Conservation (phyloP, 2,329 filamentous ascomycete genomes). For the Botryotinia narcissicola region DNA sequence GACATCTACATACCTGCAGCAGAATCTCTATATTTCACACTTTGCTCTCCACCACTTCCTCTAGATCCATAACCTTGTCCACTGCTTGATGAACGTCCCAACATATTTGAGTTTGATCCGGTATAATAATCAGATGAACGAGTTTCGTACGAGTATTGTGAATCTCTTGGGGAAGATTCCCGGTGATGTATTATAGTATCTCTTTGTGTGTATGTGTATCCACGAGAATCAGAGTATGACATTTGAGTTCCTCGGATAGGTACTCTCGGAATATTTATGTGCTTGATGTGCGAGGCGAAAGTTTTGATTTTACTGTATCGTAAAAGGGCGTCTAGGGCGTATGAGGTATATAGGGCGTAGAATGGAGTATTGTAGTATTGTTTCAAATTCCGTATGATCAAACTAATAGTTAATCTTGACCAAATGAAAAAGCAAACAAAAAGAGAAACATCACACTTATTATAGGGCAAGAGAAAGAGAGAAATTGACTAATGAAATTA, state of each 20-base stretch:
- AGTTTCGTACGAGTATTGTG: not conserved
- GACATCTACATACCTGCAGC: not conserved
- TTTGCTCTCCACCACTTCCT: not conserved
- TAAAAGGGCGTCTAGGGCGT: not conserved
- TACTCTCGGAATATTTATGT: slow-evolving; percentile 9
- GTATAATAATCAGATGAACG: slow-evolving; percentile 9
- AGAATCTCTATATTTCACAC: slow-evolving; percentile 11
- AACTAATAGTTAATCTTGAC: slow-evolving; percentile 8
- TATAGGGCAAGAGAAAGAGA: not conserved
- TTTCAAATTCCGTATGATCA: not conserved
- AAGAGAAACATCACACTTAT: slow-evolving; percentile 10
- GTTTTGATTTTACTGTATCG: not conserved
- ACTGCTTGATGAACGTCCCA: not conserved
- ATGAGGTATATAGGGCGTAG: not conserved
- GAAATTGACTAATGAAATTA: slow-evolving; percentile 2
- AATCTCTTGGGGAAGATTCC: slow-evolving; percentile 2
- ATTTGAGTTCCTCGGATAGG: not conserved
- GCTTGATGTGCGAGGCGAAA: not conserved
- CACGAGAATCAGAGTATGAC: slow-evolving; percentile 13
- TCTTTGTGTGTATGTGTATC: slow-evolving; percentile 8
- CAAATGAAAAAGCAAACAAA: slow-evolving; percentile 11
- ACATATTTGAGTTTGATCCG: slow-evolving; percentile 4
- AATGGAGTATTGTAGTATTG: not conserved
- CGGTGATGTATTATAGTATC: not conserved
- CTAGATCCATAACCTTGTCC: not conserved